Evolutionary conservation across 768 basidiomycete genomes (phyloP), one percentile per base, ranked within the genome.

Genomic region (Lentinus brumalis): DNA sequence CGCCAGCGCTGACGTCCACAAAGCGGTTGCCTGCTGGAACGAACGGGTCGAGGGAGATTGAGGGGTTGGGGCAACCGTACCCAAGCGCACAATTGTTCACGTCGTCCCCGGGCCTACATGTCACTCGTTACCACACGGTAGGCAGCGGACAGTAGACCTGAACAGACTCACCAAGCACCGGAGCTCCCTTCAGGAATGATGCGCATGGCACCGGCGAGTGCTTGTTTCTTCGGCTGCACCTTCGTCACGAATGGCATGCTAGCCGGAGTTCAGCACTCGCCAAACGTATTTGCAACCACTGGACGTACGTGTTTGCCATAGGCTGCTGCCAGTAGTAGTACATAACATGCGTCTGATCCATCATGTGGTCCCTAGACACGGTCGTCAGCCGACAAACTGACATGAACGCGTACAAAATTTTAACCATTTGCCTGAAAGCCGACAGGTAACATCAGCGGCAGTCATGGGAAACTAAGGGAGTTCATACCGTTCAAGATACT

Each of bases 321-420:
- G 87, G 86, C 66, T 87, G 86, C 62, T 91, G 88, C 85, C 87
- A 88, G 71, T 89, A 88, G 62, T 79, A 83, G 61, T 86, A 88
- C 56, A 81, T 81, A 59, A 85, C 67, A 71, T 84, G 86, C n/a
- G 86, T 86, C 68, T 88, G 87, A 67, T 86, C 85, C 84, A 90
- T 87, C 82, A 89, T 88, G 67, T 69, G 68, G 46, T 66, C 61
- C 71, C 69, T 69, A 38, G 21, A 11, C 12, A 11, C 46, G 42
- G 46, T 5, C 9, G 26, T 53, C 29, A 57, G 51, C 8, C 10
- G 52, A 63, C 15, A 26, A 26, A 26, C 21, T 26, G 21, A 26
- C 21, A 26, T 26, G 21, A 26, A 42, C 14, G 4, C 8, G n/a
- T 16, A 56, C 14, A 9, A 10, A 41, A 12, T 21, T 12, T 45